A percentile compares a stretch with the other conserved stretches of the same genome.
These are phyloP conservation scores for Stachybotrys elegans DNA, from an alignment of 2,329 filamentous ascomycete genomes.

Conservation along the genomic window DNA sequence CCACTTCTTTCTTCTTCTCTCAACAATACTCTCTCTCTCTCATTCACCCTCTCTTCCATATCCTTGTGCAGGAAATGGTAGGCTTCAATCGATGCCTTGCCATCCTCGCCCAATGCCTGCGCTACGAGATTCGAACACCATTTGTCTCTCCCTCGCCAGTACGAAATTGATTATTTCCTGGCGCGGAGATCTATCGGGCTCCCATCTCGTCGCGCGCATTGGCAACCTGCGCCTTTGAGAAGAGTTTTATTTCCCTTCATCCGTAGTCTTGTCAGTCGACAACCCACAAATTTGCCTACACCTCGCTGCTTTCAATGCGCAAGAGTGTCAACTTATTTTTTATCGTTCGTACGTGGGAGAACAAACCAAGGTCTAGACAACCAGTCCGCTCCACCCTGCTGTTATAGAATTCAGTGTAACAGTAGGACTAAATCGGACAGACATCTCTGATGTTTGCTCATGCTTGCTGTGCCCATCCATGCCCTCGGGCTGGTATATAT, in stretches of 20 bases:
- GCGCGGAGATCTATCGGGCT: too few species aligned
- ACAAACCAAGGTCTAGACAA: conserved; percentile 61
- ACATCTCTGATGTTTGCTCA: conserved; percentile 33
- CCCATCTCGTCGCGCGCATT: too few species aligned
- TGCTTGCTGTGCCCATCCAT: conserved; percentile 3
- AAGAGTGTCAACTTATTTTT: conserved; percentile 53
- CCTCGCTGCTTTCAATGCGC: conserved; percentile 53
- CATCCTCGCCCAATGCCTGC: too few species aligned
- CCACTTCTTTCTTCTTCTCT: not conserved
- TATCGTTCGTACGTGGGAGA: conserved; percentile 60
- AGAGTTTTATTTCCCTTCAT: too few species aligned
- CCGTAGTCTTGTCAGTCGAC: too few species aligned
- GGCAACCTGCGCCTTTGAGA: too few species aligned
- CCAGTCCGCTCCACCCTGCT: conserved; percentile 63
- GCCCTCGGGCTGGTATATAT: conserved; percentile 3
- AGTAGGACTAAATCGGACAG: conserved; percentile 60
- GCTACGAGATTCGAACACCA: too few species aligned
- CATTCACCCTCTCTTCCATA: conserved; percentile 3
- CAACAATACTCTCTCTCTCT: conserved; percentile 4
- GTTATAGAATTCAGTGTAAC: conserved; percentile 49
- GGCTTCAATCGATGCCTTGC: too few species aligned
- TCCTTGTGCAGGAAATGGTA: too few species aligned
- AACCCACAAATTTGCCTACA: conserved; percentile 59
- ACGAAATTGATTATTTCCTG: too few species aligned
- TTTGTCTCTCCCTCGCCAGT: too few species aligned